phyloP scores from a whole-genome alignment of 495 filamentous ascomycete genomes.

The Terfezia claveryi region DNA sequence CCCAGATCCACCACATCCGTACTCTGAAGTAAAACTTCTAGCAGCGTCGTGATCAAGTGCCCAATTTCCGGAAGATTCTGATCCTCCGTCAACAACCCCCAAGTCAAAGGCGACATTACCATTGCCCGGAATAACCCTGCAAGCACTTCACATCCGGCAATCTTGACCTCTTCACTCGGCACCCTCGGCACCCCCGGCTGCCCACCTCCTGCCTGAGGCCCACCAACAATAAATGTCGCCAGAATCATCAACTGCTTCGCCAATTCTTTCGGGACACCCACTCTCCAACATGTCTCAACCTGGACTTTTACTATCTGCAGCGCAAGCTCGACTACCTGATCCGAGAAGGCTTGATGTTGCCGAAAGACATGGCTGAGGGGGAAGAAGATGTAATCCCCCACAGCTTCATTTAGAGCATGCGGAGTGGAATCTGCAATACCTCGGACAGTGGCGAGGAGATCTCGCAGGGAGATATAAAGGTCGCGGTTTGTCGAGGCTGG shows the following conservation, averaged over 20 bases:
- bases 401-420: slow-evolving; percentile 46
- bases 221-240: slow-evolving; percentile 56
- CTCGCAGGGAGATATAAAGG: slow-evolving; percentile 30
- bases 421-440: slow-evolving; percentile 23
- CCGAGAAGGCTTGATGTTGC: slow-evolving; percentile 44
- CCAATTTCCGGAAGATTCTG: slow-evolving; percentile 60
- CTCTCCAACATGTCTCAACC: slow-evolving; percentile 55
- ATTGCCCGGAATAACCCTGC: not conserved
- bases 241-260: slow-evolving; percentile 70
- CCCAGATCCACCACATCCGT: slow-evolving; percentile 40
- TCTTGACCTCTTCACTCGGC: slow-evolving; percentile 44
- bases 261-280: slow-evolving; percentile 40
- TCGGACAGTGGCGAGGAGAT: slow-evolving; percentile 31
- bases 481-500: slow-evolving; percentile 25
- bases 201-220: slow-evolving; percentile 28
- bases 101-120: not conserved
- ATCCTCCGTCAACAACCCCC: slow-evolving; percentile 26
- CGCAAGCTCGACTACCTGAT: slow-evolving; percentile 48
- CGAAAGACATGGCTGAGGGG: slow-evolving; percentile 75
- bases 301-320: slow-evolving; percentile 52
- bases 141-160: slow-evolving; percentile 16
- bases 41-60: slow-evolving; percentile 55
- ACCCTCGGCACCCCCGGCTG: slow-evolving; percentile 20
- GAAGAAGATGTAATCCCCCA: slow-evolving; percentile 90
- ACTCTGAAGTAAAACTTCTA: slow-evolving; percentile 41